A percentile compares a stretch with the other conserved stretches of the same genome.
phyloP scores from a whole-genome alignment of 805 yeast species.

The Pichia californica region DNA sequence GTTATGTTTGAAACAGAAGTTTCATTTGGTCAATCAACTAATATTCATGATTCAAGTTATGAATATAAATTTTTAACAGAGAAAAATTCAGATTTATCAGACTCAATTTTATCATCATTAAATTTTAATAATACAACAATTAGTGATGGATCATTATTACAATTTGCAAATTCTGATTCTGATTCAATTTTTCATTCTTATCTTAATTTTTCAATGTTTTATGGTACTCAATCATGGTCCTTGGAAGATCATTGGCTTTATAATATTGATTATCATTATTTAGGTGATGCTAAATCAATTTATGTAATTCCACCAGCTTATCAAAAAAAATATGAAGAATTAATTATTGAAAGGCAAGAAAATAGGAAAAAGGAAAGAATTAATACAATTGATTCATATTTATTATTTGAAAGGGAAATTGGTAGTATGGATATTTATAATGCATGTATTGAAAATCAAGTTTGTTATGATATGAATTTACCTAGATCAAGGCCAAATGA shows the following conservation, averaged over 20 bases:
- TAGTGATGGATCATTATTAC: slow-evolving; percentile 42
- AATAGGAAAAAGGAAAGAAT: slow-evolving; percentile 9
- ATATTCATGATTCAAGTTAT: slow-evolving; percentile 36
- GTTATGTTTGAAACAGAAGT: slow-evolving; percentile 32
- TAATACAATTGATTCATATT: neutral
- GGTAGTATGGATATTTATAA: slow-evolving; percentile 14
- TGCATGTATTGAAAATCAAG: slow-evolving; percentile 22
- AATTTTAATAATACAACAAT: slow-evolving; percentile 50
- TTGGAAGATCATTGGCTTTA: slow-evolving; percentile 57
- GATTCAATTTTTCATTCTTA: slow-evolving; percentile 37
- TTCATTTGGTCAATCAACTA: slow-evolving; percentile 28
- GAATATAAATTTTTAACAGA: slow-evolving; percentile 16
- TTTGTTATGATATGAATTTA: slow-evolving; percentile 9
- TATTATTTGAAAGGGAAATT: slow-evolving; percentile 9
- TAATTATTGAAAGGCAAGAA: slow-evolving; percentile 20
- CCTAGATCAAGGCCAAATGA: slow-evolving; percentile 29
- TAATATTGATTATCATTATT: slow-evolving; percentile 44
- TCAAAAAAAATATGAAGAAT: slow-evolving; percentile 43
- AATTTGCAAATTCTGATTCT: slow-evolving; percentile 38
- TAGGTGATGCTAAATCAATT: slow-evolving; percentile 54
- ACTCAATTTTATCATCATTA: slow-evolving; percentile 38
- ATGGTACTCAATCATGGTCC: slow-evolving; percentile 50
- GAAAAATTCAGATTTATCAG: slow-evolving; percentile 5
- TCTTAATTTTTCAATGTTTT: slow-evolving; percentile 47
- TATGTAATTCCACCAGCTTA: slow-evolving; percentile 56